These are phyloP conservation scores for Rhododendron griersonianum DNA, from an alignment of 148 eudicot species.

Conservation along the genomic window DNA sequence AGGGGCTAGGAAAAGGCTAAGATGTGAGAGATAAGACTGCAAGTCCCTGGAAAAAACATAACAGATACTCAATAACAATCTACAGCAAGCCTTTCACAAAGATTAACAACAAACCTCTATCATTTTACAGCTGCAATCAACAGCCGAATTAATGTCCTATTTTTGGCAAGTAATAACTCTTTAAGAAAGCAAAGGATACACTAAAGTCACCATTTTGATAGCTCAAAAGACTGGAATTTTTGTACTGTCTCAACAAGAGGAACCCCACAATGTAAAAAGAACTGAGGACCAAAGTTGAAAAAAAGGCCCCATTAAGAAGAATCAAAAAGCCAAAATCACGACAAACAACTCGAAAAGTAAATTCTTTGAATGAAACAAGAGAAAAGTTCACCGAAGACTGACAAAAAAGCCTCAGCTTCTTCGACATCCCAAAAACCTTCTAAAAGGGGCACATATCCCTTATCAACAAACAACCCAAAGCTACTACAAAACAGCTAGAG, in stretches of 20 bases:
- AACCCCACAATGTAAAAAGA: not conserved
- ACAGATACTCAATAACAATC: not conserved
- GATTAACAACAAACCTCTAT: not conserved
- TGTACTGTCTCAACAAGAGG: not conserved
- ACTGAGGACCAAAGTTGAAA: not conserved
- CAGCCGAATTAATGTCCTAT: not conserved
- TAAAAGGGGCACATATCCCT: not conserved
- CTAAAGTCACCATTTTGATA: not conserved
- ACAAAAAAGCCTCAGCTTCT: not conserved
- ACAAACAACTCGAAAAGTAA: not conserved
- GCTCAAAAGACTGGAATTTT: not conserved
- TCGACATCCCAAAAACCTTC: not conserved
- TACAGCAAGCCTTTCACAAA: not conserved
- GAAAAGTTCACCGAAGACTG: not conserved
- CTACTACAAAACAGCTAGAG: not conserved
- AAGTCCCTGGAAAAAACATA: slow-evolving; percentile 61
- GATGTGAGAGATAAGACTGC: slow-evolving; percentile 95
- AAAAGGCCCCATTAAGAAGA: not conserved
- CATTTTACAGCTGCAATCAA: not conserved
- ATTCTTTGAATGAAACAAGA: not conserved
- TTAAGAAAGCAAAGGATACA: not conserved
- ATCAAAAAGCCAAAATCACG: not conserved
- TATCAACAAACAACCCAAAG: not conserved
- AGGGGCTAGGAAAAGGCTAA: slow-evolving; percentile 71
- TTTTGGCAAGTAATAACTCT: not conserved